Conservation (phyloP, 2,329 filamentous ascomycete species). For the Tothia fuscella region DNA sequence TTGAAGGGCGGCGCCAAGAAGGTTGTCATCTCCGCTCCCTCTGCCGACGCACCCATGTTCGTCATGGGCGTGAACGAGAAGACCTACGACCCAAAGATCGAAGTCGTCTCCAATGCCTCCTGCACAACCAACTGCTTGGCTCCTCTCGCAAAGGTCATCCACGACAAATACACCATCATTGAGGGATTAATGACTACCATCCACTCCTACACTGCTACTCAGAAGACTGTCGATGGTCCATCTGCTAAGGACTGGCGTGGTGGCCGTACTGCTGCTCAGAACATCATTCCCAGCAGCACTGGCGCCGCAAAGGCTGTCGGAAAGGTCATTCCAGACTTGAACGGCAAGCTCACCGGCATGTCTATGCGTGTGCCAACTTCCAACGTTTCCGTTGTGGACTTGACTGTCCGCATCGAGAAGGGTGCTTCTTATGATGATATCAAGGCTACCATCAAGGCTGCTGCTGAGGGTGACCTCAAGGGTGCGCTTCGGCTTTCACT, state of each 20-base stretch:
- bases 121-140: slow-evolving; percentile 99
- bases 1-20: slow-evolving; percentile 97
- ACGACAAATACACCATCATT: slow-evolving; percentile 95
- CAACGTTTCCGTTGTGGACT: slow-evolving; percentile 98
- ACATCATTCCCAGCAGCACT: slow-evolving; percentile 99
- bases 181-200: slow-evolving; percentile 99
- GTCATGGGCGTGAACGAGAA: slow-evolving; percentile 99
- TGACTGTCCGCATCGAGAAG: slow-evolving; percentile 93
- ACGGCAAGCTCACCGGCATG: slow-evolving; percentile 99
- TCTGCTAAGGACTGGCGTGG: slow-evolving; percentile 99
- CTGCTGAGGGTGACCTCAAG: slow-evolving; percentile 73
- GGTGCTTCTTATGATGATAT: slow-evolving; percentile 77
- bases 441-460: slow-evolving; percentile 79
- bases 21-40: slow-evolving; percentile 74
- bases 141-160: slow-evolving; percentile 96
- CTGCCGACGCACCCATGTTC: slow-evolving; percentile 97
- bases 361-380: slow-evolving; percentile 96
- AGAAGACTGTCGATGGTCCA: slow-evolving; percentile 98
- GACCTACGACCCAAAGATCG: slow-evolving; percentile 77
- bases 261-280: slow-evolving; percentile 96
- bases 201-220: slow-evolving; percentile 99
- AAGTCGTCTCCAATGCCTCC: slow-evolving; percentile 97
- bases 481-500: slow-evolving; percentile 40
- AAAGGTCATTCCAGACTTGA: slow-evolving; percentile 96
- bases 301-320: slow-evolving; percentile 99